Evolutionary conservation across 371 early-diverging fungal species (phyloP), one percentile per base, ranked within the genome.

Genomic region (Coemansia sp.): DNA sequence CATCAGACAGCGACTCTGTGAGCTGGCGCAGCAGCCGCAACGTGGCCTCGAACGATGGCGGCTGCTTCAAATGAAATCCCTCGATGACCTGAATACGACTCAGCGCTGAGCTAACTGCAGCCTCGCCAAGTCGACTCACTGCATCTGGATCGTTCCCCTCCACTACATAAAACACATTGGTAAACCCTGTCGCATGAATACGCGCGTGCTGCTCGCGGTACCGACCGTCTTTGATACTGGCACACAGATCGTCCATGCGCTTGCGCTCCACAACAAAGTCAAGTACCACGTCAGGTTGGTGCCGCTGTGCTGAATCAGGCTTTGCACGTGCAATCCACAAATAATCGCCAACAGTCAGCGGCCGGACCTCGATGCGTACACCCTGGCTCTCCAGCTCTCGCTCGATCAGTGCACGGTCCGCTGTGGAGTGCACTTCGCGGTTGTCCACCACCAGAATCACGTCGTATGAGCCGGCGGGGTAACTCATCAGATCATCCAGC

Each of bases 161-260:
- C 1, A 97, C 80, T 6, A 97, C 78, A 66, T 97, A 97, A 19
- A 92, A 85, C 7, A 93, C 82, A 58, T 94, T 84, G 4, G 79
- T 69, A 3, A 91, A 67, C 2, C 92, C 93, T 5, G 92, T 85
- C 17, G 80, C 74, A 26, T 80, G 71, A 11, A 96, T 80, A 3
- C 96, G 89, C 66, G 86, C 83, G 88, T 99, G 98, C 84, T 99
- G 99, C 70, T 99, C 99, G 21, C 82, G 84, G 79, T 89, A 97
- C 26, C 99, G 86, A 1, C 97, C 97, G 78, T 99, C 99, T 44
- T 91, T 90, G 65, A 99, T 96, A 78, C 95, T 94, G 0, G 83
- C 71, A 1, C 92, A 86, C 54, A 99, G 80, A 81, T 99, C 99
- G 63, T 94, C 94, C 83, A 92, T 83, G 17, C 92, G 85, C 75